These are phyloP conservation scores for Papiliotrema terrestris DNA, from an alignment of 1,284 basidiomycete species.

Conservation along the genomic window DNA sequence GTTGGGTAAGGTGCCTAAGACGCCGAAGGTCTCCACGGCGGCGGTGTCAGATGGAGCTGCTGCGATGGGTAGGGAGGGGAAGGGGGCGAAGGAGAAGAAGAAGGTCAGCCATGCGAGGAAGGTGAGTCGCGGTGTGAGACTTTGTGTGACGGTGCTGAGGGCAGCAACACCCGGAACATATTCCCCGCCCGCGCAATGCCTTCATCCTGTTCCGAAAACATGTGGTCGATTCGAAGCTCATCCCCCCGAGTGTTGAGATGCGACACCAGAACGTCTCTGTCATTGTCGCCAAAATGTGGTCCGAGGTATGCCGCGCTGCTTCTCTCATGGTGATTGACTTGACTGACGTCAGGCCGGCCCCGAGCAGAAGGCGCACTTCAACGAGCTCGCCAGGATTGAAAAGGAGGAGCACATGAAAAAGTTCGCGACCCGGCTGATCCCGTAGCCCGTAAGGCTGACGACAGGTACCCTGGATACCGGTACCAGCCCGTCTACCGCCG, in stretches of 20 bases:
- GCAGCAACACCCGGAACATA: slow-evolving; percentile 60
- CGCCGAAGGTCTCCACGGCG: background rate
- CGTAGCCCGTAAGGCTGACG: too few species aligned
- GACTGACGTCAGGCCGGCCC: slow-evolving; percentile 21
- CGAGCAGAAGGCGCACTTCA: slow-evolving; percentile 57
- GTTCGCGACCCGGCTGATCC: slow-evolving; percentile 32
- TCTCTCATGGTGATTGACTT: too few species aligned
- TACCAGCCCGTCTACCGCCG: slow-evolving; percentile 41
- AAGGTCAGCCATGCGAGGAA: slow-evolving; percentile 41
- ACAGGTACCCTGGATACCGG: slow-evolving; percentile 37
- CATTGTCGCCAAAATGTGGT: slow-evolving; percentile 46
- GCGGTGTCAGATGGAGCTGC: background rate
- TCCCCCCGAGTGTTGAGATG: slow-evolving; percentile 75
- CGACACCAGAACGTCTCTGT: slow-evolving; percentile 63
- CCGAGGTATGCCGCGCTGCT: slow-evolving; percentile 26
- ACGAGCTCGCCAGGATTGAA: slow-evolving; percentile 66
- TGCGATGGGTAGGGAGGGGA: too few species aligned
- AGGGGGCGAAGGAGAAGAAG: slow-evolving; percentile 14
- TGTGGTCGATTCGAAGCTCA: slow-evolving; percentile 72
- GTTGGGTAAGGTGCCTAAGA: too few species aligned
- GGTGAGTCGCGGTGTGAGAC: slow-evolving; percentile 14
- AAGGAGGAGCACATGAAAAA: slow-evolving; percentile 70
- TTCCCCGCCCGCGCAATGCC: slow-evolving; percentile 88
- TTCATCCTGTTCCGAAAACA: slow-evolving; percentile 92
- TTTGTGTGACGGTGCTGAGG: background rate